Conservation (phyloP, 1,139 yeast genomes). For the Candida sp. region DNA sequence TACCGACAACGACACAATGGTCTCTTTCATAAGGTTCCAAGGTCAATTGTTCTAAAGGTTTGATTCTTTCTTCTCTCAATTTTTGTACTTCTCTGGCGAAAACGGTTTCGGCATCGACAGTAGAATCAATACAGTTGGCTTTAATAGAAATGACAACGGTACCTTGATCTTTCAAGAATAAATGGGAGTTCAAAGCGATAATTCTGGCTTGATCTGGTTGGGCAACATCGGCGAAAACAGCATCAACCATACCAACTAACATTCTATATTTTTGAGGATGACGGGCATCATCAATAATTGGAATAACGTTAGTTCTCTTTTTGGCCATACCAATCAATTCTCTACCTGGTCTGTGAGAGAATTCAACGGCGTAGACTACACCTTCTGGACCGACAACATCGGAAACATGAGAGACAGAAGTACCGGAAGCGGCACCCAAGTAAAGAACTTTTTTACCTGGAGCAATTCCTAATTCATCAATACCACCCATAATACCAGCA, state of each 20-base stretch:
- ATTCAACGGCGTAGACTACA: constrained; percentile 97
- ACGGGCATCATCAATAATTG: constrained; percentile 99
- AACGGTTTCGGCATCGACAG: constrained; percentile 98
- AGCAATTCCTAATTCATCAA: constrained; percentile 94
- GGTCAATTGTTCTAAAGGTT: constrained; percentile 97
- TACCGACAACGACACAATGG: constrained; percentile 98
- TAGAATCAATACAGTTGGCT: constrained; percentile 99
- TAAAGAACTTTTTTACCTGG: constrained; percentile 98
- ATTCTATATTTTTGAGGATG: constrained; percentile 99
- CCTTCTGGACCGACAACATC: constrained; percentile 99
- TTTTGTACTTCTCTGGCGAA: constrained; percentile 99
- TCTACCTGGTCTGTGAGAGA: constrained; percentile 99
- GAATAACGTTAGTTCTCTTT: constrained; percentile 99
- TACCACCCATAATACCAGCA: constrained; percentile 99
- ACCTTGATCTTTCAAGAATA: constrained; percentile 98
- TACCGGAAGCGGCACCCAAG: constrained; percentile 99
- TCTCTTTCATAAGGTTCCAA: constrained; percentile 99
- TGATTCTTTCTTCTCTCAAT: constrained; percentile 97
- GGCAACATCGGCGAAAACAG: constrained; percentile 98
- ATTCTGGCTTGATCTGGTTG: constrained; percentile 99
- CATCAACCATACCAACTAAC: constrained; percentile 98
- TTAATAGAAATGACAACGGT: constrained; percentile 97
- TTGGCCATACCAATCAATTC: constrained; percentile 99
- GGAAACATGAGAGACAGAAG: constrained; percentile 97
- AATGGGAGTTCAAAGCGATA: constrained; percentile 95